Evolutionary conservation across 805 yeast species (phyloP).

Genomic region (Candida montana): DNA sequence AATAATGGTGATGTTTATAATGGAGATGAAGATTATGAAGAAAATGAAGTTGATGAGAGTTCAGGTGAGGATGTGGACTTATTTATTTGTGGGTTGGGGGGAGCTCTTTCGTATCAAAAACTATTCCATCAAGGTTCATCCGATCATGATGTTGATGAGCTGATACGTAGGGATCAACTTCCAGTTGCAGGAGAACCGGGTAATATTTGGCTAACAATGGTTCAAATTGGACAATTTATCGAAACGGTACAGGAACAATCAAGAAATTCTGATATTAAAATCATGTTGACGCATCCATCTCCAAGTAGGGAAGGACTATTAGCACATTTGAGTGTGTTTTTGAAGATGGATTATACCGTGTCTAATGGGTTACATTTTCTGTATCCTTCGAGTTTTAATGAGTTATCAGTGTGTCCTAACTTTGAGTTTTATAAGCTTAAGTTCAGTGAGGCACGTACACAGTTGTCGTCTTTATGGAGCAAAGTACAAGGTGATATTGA

Average conservation of each 20-base stretch:
- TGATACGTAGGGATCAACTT: constrained; percentile 25
- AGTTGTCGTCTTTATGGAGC: constrained; percentile 60
- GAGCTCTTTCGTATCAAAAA: constrained; percentile 59
- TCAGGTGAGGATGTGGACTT: constrained; percentile 36
- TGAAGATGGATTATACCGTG: constrained; percentile 67
- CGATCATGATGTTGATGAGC: constrained; percentile 20
- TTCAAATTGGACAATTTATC: constrained; percentile 65
- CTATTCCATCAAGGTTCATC: constrained; percentile 59
- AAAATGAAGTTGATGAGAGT: constrained; percentile 12
- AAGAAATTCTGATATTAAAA: constrained; percentile 43
- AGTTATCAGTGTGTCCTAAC: constrained; percentile 56
- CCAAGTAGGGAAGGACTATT: constrained; percentile 66
- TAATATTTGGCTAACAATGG: constrained; percentile 65
- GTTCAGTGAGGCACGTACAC: constrained; percentile 55
- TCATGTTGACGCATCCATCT: constrained; percentile 65
- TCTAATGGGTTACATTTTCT: constrained; percentile 70
- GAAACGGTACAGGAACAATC: constrained; percentile 39
- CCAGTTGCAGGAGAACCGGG: constrained; percentile 63
- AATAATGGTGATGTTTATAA: not conserved
- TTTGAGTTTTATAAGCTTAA: constrained; percentile 59
- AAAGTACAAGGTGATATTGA: constrained; percentile 50
- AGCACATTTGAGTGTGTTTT: constrained; percentile 58
- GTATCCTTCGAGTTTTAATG: constrained; percentile 66
- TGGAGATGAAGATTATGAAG: not conserved
- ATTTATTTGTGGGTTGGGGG: constrained; percentile 67